phyloP scores from a whole-genome alignment of 2,329 filamentous ascomycete species.

The Monosporascus sp. region DNA sequence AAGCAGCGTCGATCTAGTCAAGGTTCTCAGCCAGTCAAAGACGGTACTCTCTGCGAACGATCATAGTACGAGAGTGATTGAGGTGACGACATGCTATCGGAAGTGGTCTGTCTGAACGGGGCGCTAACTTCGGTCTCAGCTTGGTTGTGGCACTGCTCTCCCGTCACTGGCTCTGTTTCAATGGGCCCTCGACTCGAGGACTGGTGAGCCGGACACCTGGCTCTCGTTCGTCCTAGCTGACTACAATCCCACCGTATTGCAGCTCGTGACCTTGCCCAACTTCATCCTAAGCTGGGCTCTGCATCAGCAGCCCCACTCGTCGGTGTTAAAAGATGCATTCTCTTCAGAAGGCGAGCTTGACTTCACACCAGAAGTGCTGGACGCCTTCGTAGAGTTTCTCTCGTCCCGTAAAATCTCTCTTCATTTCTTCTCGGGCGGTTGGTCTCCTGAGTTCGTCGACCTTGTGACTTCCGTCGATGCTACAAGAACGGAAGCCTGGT shows the following conservation, averaged over 20 bases:
- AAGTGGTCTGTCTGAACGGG: too few species aligned
- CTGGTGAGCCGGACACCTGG: conserved; percentile 16
- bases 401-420: conserved; percentile 46
- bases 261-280: conserved; percentile 76
- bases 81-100: conserved; percentile 35
- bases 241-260: conserved; percentile 73
- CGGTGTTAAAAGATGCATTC: conserved; percentile 40
- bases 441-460: conserved; percentile 60
- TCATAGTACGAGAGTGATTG: conserved; percentile 42
- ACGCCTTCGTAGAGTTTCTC: conserved; percentile 54
- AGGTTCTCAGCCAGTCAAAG: conserved; percentile 49
- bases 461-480: conserved; percentile 37
- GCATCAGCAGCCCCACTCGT: conserved; percentile 31
- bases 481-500: conserved; percentile 3
- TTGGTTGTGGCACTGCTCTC: conserved; percentile 74
- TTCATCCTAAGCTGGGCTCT: conserved; percentile 66
- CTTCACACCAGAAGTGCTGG: conserved; percentile 51
- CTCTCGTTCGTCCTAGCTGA: conserved; percentile 66
- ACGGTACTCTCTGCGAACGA: conserved; percentile 26
- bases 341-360: conserved; percentile 52
- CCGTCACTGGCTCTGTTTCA: conserved; percentile 69
- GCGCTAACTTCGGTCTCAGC: conserved; percentile 38
- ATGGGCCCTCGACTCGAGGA: conserved; percentile 39
- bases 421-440: conserved; percentile 68
- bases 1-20: conserved; percentile 74